These are phyloP conservation scores for Pachyrhizus erosus DNA, from an alignment of 306 rosid species.

Conservation along the genomic window DNA sequence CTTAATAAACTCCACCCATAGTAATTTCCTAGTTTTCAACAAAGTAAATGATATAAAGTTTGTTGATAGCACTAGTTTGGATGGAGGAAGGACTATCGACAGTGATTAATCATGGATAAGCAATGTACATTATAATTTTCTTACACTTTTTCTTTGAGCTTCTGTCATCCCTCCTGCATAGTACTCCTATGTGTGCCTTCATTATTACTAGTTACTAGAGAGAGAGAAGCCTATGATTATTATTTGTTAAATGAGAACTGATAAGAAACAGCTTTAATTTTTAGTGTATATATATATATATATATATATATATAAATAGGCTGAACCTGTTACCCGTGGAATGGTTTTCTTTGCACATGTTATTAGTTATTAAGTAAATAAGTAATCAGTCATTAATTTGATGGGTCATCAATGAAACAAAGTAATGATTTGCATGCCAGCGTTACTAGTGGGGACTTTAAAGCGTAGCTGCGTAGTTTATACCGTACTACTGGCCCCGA, in stretches of 20 bases:
- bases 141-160: constrained; percentile 21
- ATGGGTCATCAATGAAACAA: constrained; percentile 3
- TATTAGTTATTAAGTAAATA: constrained; percentile 9
- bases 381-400: constrained; percentile 6
- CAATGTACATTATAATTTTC: constrained; percentile 7
- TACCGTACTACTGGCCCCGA: constrained; percentile 33
- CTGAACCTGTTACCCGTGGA: background rate
- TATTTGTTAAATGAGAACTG: background rate
- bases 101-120: background rate
- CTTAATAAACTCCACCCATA: background rate
- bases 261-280: background rate
- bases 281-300: no score
- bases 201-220: background rate
- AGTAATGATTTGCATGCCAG: constrained; percentile 40
- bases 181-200: background rate
- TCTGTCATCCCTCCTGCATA: background rate
- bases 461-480: constrained; percentile 29
- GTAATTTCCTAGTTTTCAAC: background rate
- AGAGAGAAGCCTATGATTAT: background rate
- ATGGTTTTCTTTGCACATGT: constrained; percentile 20
- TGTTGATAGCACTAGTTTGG: background rate
- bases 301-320: no score
- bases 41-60: background rate
- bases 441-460: constrained; percentile 34
- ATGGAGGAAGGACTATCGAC: background rate